Percentiles rank a stretch among this genome's conserved stretches.
phyloP scores from a whole-genome alignment of 371 early-diverging fungal genomes.

The Cladochytrium tenue region DNA sequence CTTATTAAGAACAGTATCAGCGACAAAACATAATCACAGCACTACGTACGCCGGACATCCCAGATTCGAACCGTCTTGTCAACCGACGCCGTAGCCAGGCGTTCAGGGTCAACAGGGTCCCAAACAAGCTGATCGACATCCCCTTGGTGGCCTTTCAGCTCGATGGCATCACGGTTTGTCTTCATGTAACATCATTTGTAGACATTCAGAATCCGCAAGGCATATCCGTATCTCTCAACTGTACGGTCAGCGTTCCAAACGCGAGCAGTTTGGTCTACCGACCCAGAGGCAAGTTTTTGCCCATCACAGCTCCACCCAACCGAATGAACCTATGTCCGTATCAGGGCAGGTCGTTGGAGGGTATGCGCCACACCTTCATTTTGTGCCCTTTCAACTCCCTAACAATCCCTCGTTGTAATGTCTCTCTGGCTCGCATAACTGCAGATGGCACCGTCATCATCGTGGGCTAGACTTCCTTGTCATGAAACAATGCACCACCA shows the following conservation, averaged over 20 bases:
- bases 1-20: background rate
- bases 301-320: slow-evolving; percentile 47
- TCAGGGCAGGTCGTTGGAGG: background rate
- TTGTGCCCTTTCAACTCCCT: slow-evolving; percentile 29
- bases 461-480: no score
- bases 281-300: slow-evolving; percentile 39
- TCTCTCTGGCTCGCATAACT: no score
- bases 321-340: slow-evolving; percentile 30
- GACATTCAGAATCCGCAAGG: background rate
- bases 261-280: slow-evolving; percentile 38
- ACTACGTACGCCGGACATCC: slow-evolving; percentile 73
- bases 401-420: slow-evolving; percentile 6
- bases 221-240: slow-evolving; percentile 10
- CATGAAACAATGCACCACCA: no score
- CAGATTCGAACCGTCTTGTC: slow-evolving; percentile 85
- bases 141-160: slow-evolving; percentile 80
- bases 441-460: no score
- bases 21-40: background rate
- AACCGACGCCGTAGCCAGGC: slow-evolving; percentile 79
- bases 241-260: slow-evolving; percentile 29
- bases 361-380: slow-evolving; percentile 22
- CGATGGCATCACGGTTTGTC: slow-evolving; percentile 31
- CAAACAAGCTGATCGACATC: slow-evolving; percentile 83
- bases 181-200: background rate
- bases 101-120: slow-evolving; percentile 76